Evolutionary conservation across 2,329 filamentous ascomycete genomes (phyloP).

Genomic region (Xylaria multiplex): DNA sequence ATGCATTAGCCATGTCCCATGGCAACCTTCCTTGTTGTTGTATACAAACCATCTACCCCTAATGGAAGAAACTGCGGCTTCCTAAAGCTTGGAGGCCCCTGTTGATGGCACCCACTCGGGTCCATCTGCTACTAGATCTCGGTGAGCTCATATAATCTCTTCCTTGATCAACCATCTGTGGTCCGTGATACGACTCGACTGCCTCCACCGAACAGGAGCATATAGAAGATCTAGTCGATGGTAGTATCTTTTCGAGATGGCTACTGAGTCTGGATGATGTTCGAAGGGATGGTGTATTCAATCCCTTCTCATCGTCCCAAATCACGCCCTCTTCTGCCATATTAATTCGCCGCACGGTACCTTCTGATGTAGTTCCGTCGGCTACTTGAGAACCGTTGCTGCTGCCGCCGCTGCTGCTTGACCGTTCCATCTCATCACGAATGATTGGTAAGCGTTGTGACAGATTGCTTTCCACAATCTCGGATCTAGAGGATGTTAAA

Average conservation of each 20-base stretch:
- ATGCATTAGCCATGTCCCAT: constrained; percentile 14
- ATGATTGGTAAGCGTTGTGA: constrained; percentile 47
- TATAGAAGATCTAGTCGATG: constrained; percentile 42
- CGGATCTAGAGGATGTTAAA: constrained; percentile 27
- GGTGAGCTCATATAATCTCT: constrained; percentile 41
- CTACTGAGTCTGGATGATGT: constrained; percentile 40
- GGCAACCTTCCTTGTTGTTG: background rate
- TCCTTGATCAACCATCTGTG: constrained; percentile 33
- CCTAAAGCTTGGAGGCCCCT: constrained; percentile 53
- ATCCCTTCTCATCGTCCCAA: constrained; percentile 38
- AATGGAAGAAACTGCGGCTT: constrained; percentile 59
- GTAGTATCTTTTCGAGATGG: constrained; percentile 33
- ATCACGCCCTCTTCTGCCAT: constrained; percentile 40
- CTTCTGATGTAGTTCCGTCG: constrained; percentile 34
- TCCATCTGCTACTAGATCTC: constrained; percentile 52
- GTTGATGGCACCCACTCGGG: constrained; percentile 51
- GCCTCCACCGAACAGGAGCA: constrained; percentile 44
- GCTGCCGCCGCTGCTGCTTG: constrained; percentile 41
- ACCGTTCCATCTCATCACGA: constrained; percentile 46
- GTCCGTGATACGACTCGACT: constrained; percentile 42
- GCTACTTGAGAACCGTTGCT: constrained; percentile 29
- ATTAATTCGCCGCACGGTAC: constrained; percentile 44
- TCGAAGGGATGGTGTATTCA: constrained; percentile 35
- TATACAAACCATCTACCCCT: constrained; percentile 40
- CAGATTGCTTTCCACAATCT: constrained; percentile 36